Percentiles rank a stretch among this genome's conserved stretches.
phyloP scores from a whole-genome alignment of 129 eudicot genomes.

The Glebionis coronaria region DNA sequence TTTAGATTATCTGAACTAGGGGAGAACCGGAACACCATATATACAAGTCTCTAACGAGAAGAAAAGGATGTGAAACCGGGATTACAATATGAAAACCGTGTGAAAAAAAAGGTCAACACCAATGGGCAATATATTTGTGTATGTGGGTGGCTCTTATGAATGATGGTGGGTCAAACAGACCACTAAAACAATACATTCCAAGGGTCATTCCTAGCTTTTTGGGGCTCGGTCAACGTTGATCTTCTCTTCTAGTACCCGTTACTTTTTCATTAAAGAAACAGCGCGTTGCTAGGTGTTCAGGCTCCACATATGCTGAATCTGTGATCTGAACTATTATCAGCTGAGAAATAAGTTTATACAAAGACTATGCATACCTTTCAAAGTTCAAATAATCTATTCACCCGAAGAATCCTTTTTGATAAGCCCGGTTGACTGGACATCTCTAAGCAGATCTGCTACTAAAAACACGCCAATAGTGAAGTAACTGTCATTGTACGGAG shows the following conservation, averaged over 20 bases:
- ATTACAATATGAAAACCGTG: slow-evolving; percentile 23
- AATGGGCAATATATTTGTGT: not conserved
- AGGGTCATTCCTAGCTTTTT: not conserved
- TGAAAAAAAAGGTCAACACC: slow-evolving; percentile 2
- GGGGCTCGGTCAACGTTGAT: slow-evolving; percentile 1
- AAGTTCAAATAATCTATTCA: too few species aligned
- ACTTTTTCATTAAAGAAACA: too few species aligned
- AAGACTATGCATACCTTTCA: too few species aligned
- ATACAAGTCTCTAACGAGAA: not conserved
- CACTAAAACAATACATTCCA: slow-evolving; percentile 1
- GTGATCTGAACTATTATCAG: too few species aligned
- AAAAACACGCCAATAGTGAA: too few species aligned
- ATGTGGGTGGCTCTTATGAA: slow-evolving; percentile 19
- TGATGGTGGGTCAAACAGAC: slow-evolving; percentile 18
- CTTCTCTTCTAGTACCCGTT: not conserved
- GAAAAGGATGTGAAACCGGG: not conserved
- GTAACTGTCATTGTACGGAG: too few species aligned
- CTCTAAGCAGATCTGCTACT: too few species aligned
- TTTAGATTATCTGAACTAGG: not conserved
- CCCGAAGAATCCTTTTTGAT: too few species aligned
- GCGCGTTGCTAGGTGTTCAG: too few species aligned
- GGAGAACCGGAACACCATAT: not conserved
- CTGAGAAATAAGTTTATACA: too few species aligned
- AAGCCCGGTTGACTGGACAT: too few species aligned
- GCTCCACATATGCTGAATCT: too few species aligned